Conservation (phyloP, 2,329 filamentous ascomycete species). For the Aspergillus intermedius region DNA sequence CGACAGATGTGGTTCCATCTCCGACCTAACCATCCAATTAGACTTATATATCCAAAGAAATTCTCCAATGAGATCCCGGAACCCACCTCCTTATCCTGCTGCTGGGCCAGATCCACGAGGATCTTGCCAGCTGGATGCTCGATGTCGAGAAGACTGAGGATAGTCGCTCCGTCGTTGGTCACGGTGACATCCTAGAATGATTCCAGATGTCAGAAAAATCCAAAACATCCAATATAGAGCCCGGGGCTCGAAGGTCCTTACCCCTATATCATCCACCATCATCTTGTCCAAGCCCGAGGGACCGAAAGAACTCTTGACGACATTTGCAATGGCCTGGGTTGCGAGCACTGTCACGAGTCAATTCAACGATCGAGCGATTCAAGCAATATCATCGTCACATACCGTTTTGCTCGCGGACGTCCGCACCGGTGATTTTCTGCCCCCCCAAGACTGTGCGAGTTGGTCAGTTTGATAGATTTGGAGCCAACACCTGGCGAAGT, state of each 20-base stretch:
- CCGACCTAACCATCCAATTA: constrained; percentile 54
- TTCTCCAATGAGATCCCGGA: not conserved
- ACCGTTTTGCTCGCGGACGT: constrained; percentile 97
- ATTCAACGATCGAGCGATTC: constrained; percentile 3
- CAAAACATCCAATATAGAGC: not conserved
- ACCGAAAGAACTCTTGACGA: constrained; percentile 97
- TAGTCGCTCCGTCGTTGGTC: constrained; percentile 97
- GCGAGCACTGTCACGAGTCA: constrained; percentile 61
- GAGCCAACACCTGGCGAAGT: not conserved
- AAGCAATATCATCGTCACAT: constrained; percentile 25
- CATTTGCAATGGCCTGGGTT: constrained; percentile 95
- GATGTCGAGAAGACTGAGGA: constrained; percentile 88
- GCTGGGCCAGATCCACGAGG: constrained; percentile 90
- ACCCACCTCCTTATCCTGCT: constrained; percentile 84
- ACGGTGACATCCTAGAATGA: constrained; percentile 79
- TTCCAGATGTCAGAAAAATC: constrained; percentile 16
- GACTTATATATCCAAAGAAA: constrained; percentile 1
- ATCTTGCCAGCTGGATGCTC: constrained; percentile 99
- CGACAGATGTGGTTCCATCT: constrained; percentile 95
- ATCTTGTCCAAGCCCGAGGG: constrained; percentile 98
- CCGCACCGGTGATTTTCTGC: constrained; percentile 91
- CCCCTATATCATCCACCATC: constrained; percentile 99
- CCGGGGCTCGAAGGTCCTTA: constrained; percentile 42
- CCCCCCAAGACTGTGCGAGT: constrained; percentile 69
- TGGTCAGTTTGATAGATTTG: constrained; percentile 24